These are phyloP conservation scores for Cryptosporidium canis DNA, from an alignment of 169 alveolate species.

Conservation along the genomic window DNA sequence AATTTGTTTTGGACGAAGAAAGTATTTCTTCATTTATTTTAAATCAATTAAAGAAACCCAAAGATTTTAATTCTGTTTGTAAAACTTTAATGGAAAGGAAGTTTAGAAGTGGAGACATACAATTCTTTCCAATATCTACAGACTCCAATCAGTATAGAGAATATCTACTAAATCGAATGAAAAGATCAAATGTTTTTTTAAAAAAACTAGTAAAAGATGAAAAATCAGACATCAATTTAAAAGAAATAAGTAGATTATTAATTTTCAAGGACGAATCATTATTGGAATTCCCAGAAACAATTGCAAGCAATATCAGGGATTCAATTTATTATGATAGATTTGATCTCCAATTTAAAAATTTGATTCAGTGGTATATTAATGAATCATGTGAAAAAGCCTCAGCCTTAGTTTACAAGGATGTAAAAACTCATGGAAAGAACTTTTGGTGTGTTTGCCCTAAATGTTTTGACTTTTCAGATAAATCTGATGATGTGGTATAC, in stretches of 20 bases:
- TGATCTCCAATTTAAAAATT: constrained; percentile 44
- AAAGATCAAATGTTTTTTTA: constrained; percentile 1
- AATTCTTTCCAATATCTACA: constrained; percentile 5
- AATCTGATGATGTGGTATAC: neutral
- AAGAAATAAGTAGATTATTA: constrained; percentile 20
- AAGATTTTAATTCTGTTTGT: constrained; percentile 1
- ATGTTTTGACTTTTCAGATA: neutral
- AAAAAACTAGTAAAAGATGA: constrained; percentile 25
- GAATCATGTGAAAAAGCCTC: constrained; percentile 37
- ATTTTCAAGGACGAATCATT: constrained; percentile 28
- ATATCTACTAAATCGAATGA: neutral
- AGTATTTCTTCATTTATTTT: constrained; percentile 23
- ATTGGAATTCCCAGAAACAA: neutral
- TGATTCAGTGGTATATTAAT: constrained; percentile 4
- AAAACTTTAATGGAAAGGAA: neutral
- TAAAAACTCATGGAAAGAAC: neutral
- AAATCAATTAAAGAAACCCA: neutral
- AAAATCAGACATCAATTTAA: neutral
- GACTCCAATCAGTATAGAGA: neutral
- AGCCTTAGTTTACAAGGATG: neutral
- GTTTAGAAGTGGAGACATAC: neutral
- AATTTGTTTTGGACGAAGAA: constrained; percentile 21
- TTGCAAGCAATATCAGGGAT: constrained; percentile 6
- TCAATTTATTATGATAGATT: neutral
- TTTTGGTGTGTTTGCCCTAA: neutral